Base-by-base conservation (phyloP, 495 filamentous ascomycete genomes). In the Chaetomium tenue region DNA sequence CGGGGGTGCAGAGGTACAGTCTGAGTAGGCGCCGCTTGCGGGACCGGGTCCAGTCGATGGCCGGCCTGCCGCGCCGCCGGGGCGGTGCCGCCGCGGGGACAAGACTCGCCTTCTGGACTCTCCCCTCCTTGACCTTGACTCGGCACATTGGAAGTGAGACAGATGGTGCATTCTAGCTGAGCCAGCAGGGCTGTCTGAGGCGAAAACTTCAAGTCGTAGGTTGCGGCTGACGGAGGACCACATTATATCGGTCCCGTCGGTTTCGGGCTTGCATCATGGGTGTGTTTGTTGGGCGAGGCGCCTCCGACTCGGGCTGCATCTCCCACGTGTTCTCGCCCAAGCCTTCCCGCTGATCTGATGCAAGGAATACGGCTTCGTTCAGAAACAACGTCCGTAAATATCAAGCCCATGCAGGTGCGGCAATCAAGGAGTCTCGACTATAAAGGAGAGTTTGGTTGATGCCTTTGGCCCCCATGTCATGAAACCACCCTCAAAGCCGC, bases 1-100 rank as follows among this genome's bases (percentile, higher is more conserved):
- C 66, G 12, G 66, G 66, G 26, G 66, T 68, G 46, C 61, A 68
- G 33, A 65, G 62, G 33, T 68, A 65, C 61, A 64, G 26, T 3
- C 66, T 54, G 15, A 68, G 66, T 57, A 68, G 57, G n/a, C 44
- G 50, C 23, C 66, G 48, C 44, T 65, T 64, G 30, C 55, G 61
- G 20, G 66, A 61, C 15, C 51, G 39, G 1, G 62, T 68, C 66
- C 62, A 68, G 55, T 68, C 62, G 51, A 68, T 65, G n/a, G 62
- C 57, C 23, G 62, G 62, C 33, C 62, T 37, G 33, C 66, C 62
- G 25, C 66, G 63, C 51, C 58, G 55, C 42, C 66, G 62, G 15
- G 55, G 37, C 28, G 20, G 22, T 15, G 59, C 13, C 6, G 33
- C 18, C 20, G 20, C 46, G 3, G 6, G 54, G 16, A 22, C 33